phyloP scores from a whole-genome alignment of 208 protist species.

The Vickermania ingenoplastis region DNA sequence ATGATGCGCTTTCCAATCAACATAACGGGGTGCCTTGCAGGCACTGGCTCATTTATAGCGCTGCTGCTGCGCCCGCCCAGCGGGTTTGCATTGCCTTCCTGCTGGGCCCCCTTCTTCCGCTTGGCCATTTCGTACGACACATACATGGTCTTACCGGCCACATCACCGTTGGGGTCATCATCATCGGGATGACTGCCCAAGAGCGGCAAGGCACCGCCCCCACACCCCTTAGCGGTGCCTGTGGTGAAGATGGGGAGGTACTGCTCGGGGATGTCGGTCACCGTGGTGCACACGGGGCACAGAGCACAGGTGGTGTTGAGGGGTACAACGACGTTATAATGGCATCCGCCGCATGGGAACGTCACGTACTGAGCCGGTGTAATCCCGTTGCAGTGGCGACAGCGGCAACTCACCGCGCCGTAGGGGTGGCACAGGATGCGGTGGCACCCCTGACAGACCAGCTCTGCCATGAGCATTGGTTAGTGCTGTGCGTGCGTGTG shows the following conservation, averaged over 20 bases:
- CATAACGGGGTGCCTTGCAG: not conserved
- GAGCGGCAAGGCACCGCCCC: not conserved
- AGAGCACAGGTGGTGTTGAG: constrained; percentile 61
- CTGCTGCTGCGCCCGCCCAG: too few species aligned
- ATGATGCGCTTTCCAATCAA: not conserved
- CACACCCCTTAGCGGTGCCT: not conserved
- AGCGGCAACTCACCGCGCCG: constrained; percentile 58
- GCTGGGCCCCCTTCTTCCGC: not conserved
- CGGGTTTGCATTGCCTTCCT: too few species aligned
- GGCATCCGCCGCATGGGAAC: constrained; percentile 34
- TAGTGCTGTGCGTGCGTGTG: too few species aligned
- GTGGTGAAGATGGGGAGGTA: constrained; percentile 26
- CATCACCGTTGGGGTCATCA: not conserved
- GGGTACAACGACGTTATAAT: constrained; percentile 34
- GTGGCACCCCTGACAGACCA: constrained; percentile 58
- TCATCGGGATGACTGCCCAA: not conserved
- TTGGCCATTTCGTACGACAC: not conserved
- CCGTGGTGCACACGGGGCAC: constrained; percentile 64
- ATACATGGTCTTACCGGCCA: not conserved
- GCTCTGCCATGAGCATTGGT: constrained; percentile 47
- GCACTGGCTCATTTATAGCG: not conserved
- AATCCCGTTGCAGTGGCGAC: constrained; percentile 52
- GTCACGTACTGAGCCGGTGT: constrained; percentile 54
- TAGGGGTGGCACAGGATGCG: constrained; percentile 67
- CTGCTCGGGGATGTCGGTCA: constrained; percentile 62